phyloP scores from a whole-genome alignment of 306 rosid genomes.

The Prunus armeniaca region DNA sequence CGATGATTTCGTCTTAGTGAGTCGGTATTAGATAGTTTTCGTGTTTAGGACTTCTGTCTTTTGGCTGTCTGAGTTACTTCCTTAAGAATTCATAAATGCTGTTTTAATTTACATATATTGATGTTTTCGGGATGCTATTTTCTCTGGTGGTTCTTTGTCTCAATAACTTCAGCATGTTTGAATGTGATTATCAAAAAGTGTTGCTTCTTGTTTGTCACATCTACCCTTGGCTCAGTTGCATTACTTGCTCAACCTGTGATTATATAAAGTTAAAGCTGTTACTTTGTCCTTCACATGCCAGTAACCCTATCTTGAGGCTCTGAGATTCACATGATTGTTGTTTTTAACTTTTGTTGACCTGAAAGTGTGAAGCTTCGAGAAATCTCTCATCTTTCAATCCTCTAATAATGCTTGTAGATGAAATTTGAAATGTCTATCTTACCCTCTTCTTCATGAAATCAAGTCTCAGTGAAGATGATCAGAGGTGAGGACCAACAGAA shows the following conservation, averaged over 20 bases:
- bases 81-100: neutral
- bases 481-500: too few relatives aligned
- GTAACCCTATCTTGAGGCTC: neutral
- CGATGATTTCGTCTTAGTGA: slow-evolving; percentile 54
- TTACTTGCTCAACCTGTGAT: neutral
- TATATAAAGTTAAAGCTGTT: neutral
- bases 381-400: too few relatives aligned
- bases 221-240: neutral
- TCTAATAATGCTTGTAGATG: neutral
- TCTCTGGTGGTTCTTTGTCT: neutral
- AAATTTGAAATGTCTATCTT: too few relatives aligned
- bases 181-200: neutral
- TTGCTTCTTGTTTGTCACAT: neutral
- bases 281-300: neutral
- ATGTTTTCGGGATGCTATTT: neutral
- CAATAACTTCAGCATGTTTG: neutral
- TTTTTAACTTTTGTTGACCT: neutral
- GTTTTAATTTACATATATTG: neutral
- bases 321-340: neutral
- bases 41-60: neutral
- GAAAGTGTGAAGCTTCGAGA: neutral
- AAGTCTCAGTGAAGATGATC: too few relatives aligned
- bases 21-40: slow-evolving; percentile 45
- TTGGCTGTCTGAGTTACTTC: too few relatives aligned
- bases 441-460: too few relatives aligned